A percentile compares a stretch with the other conserved stretches of the same genome.
phyloP scores from a whole-genome alignment of 2,329 filamentous ascomycete species.

The Phialemoniopsis sp. region DNA sequence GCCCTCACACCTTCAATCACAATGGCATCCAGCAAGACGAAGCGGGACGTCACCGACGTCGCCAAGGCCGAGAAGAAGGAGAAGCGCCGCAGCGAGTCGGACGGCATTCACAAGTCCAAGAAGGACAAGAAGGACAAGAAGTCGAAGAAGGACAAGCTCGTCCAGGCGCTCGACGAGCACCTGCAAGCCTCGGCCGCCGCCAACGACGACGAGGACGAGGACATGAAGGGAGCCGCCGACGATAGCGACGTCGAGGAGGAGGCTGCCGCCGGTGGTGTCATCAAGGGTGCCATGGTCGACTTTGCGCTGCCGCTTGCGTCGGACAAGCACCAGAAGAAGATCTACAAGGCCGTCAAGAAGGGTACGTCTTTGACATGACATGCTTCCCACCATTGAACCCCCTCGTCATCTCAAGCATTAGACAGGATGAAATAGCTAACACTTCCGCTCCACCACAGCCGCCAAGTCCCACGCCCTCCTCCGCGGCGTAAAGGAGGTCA shows the following conservation, averaged over 20 bases:
- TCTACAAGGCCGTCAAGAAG: slow-evolving; percentile 61
- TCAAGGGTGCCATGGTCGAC: slow-evolving; percentile 60
- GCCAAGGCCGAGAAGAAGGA: slow-evolving; percentile 42
- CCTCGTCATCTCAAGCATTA: no score
- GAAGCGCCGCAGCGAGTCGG: slow-evolving; percentile 48
- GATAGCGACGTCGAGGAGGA: slow-evolving; percentile 40
- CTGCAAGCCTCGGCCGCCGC: slow-evolving; percentile 50
- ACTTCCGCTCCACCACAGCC: slow-evolving; percentile 48
- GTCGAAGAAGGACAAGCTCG: slow-evolving; percentile 70
- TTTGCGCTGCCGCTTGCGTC: slow-evolving; percentile 80
- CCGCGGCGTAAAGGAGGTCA: slow-evolving; percentile 97
- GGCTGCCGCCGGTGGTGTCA: slow-evolving; percentile 36
- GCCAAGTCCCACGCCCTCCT: slow-evolving; percentile 94
- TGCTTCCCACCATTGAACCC: neutral
- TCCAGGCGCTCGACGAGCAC: slow-evolving; percentile 61
- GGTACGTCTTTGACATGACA: slow-evolving; percentile 33
- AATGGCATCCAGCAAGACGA: slow-evolving; percentile 12
- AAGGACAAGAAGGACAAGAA: slow-evolving; percentile 65
- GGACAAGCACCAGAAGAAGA: slow-evolving; percentile 69
- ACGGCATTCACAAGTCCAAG: slow-evolving; percentile 49
- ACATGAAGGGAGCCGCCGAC: slow-evolving; percentile 16
- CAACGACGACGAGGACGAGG: slow-evolving; percentile 33
- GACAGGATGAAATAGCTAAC: no score
- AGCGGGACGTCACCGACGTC: slow-evolving; percentile 2
- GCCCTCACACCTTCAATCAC: slow-evolving; percentile 1